Base-by-base conservation (phyloP, 805 yeast species). In the Candida hungchunana region DNA sequence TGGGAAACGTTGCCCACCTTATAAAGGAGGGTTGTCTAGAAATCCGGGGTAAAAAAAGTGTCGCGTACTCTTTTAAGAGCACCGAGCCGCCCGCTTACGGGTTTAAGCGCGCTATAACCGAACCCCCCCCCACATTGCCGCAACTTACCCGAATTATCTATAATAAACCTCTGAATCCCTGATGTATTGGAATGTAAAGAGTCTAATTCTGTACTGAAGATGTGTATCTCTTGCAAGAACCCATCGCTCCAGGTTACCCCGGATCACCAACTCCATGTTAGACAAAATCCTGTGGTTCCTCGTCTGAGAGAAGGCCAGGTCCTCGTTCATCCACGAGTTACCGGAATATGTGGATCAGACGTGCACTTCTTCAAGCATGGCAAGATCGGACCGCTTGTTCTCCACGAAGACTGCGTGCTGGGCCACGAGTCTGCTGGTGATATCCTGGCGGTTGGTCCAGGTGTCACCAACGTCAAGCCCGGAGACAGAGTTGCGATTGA, bases 291-390 rank as follows among this genome's bases (percentile, higher is more conserved):
- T 18, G 31, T 26, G n/a, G 29, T 46, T 19, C 50, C 52, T 17
- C 29, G 31, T 11, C 30, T 50, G 9, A 32, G 39, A 23, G 27
- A 31, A 7, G 48, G 48, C 9, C 39, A 43, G 23, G 48, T 48
- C 18, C 29, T 42, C 8, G 35, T 46, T 24, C 51, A 44, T 25
- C 50, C 48, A 21, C 65, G 73, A 42, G 76, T 78, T 34, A 78
- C 84, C 7, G 88, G 88, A 18, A 80, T 81, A 46, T 82, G 88
- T 58, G 88, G 88, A 13, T 73, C 83, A 16, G 89, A 82, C 56
- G 67, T 79, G 42, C 87, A 81, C 54, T 79, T 77, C 60, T 77
- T 75, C 63, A 68, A 75, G 37, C 77, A 75, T 42, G 88, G 87
- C 30, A 69, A 66, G 39, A 79, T 79, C 41, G 84, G 78, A 19